Percentiles rank a stretch among this genome's conserved stretches.
Evolutionary conservation across 805 yeast species (phyloP).

Genomic region (Yamadazyma kitorensis): DNA sequence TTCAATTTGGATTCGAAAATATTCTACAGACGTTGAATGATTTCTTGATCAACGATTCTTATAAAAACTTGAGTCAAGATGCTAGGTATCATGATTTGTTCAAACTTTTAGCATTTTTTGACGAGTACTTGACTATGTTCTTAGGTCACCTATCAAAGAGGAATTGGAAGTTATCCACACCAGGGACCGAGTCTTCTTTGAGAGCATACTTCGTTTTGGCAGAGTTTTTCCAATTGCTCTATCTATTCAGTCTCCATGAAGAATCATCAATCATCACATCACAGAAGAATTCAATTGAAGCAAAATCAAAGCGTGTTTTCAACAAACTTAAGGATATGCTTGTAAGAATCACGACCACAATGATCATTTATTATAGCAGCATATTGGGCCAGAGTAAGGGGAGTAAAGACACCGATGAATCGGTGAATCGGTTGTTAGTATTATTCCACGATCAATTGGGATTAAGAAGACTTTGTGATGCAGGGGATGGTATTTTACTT

Average conservation of each 20-base stretch:
- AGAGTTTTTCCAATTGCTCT: constrained; percentile 32
- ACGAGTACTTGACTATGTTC: constrained; percentile 45
- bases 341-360: constrained; percentile 33
- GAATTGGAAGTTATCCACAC: constrained; percentile 31
- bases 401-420: constrained; percentile 15
- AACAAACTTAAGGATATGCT: constrained; percentile 46
- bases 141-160: constrained; percentile 21
- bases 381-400: too few relatives aligned
- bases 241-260: constrained; percentile 51
- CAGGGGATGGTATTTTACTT: constrained; percentile 60
- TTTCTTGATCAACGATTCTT: constrained; percentile 25
- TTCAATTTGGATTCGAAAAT: constrained; percentile 49
- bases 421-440: too few relatives aligned
- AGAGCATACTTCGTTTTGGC: constrained; percentile 1
- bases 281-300: constrained; percentile 38
- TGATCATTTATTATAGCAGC: constrained; percentile 34
- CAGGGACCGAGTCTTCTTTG: neutral
- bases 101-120: constrained; percentile 51
- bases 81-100: constrained; percentile 44
- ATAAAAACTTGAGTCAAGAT: constrained; percentile 17
- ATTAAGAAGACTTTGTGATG: constrained; percentile 61
- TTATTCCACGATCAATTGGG: constrained; percentile 77
- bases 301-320: constrained; percentile 42
- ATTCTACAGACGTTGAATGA: constrained; percentile 45
- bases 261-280: constrained; percentile 43